Evolutionary conservation across 495 filamentous ascomycete species (phyloP), one percentile per base, ranked within the genome.

Genomic region (Penicillium maclennaniae): DNA sequence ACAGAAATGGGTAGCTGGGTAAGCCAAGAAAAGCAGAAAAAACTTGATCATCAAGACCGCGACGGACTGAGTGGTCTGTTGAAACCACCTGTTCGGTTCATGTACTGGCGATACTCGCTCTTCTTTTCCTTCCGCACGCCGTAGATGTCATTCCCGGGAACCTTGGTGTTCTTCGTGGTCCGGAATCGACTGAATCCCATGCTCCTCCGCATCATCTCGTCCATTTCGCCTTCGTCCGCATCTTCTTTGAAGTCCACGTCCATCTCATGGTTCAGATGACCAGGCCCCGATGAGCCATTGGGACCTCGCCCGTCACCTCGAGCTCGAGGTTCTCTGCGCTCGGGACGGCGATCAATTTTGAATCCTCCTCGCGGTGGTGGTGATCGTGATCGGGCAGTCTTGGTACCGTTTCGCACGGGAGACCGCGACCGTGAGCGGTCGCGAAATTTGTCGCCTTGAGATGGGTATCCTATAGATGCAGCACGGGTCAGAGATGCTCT

Each of bases 1-100:
- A 34, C 31, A 34, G 10, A 14, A 14, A 34, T 40, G 6, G 16
- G 38, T 19, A 40, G 38, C n/a, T 19, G 38, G 6, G 19, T 45
- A 21, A n/a, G 15, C 9, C 21, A 25, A 40, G 27, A 43, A 28
- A 21, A 37, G 39, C 34, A 26, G 16, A 44, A n/a, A n/a, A 42
- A 42, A 49, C 27, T 25, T 25, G 14, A 51, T 20, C 15, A 42
- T 12, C 20, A 54, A 66, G 57, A 68, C 49, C 73, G 67, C 43
- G 70, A 69, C n/a, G 84, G 84, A 65, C 80, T 84, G 54, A 98
- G 79, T 38, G 93, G 91, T 62, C 93, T 76, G 70, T 98, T 98
- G 78, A 98, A 98, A 40, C 93, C 93, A 42, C 92, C 92, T n/a
- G 84, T 72, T 49, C 93, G 86, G 69, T 98, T 98, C 93, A 98